Base-by-base conservation (phyloP, 352 stramenopile genomes). In the Aphanomyces astaci region DNA sequence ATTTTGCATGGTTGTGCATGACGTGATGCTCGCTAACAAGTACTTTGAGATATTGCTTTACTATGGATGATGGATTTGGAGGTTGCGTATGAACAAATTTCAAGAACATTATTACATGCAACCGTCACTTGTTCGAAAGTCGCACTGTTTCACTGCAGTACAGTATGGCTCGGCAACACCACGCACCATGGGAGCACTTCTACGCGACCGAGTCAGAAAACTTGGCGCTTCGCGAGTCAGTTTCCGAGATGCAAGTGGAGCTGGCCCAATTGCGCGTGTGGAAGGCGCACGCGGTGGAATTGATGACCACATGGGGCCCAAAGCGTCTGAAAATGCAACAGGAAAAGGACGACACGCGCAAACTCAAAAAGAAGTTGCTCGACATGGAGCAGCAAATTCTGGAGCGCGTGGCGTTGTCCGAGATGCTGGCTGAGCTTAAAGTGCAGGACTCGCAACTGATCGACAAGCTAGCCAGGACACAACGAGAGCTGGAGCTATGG, bases 351-450 rank as follows among this genome's bases (percentile, higher is more conserved):
- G 62, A 51, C 3, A 59, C 62, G 3, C 45, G 28, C 31, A n/a
- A 82, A 25, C 48, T 89, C 30, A 76, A 89, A 45, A 72, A 77
- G 27, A 75, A 87, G 63, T 75, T 91, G 11, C 72, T 75, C 11
- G 70, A 68, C 7, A 74, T 89, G 13, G 83, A 91, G 59, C 75
- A 75, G 28, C 79, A 81, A 36, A 69, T 89, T 13, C 76, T 84
- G 40, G 78, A 78, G 22, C 78, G 80, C n/a, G 72, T 72, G n/a
- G 71, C 67, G 30, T 72, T 91, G 25, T 78, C 84, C 28, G 40
- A 77, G 36, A 76, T 73, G n/a, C 73, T 78, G 24, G 69, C 74
- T 1, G 51, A 74, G 56, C 64, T 89, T 11, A 64, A 80, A 63
- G 45, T 75, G 43, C 73, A 79, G 4, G 71, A 82, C n/a, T 11